These are phyloP conservation scores for Alternaria incomplexa DNA, from an alignment of 2,329 filamentous ascomycete genomes.

Conservation along the genomic window DNA sequence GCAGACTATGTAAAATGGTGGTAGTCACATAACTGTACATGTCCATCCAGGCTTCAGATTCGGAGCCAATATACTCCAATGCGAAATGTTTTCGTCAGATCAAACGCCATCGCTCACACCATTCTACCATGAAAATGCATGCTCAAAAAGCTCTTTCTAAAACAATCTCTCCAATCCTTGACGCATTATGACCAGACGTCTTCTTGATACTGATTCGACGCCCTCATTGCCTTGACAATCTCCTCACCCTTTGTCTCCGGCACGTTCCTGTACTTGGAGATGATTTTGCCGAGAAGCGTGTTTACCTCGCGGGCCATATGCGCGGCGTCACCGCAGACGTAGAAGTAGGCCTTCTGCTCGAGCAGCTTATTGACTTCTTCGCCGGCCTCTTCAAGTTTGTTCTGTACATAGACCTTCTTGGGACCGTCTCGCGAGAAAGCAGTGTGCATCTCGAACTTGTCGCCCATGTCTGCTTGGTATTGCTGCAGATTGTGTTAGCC, in stretches of 20 bases:
- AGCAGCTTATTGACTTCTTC: conserved; percentile 87
- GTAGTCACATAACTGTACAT: background rate
- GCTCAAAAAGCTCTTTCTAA: conserved; percentile 11
- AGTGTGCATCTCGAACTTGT: conserved; percentile 87
- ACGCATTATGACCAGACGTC: conserved; percentile 67
- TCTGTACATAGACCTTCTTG: conserved; percentile 96
- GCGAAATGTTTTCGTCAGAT: conserved; percentile 2
- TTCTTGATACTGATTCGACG: conserved; percentile 94
- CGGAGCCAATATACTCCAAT: background rate
- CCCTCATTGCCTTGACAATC: conserved; percentile 95
- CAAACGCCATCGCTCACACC: conserved; percentile 32
- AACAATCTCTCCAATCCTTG: background rate
- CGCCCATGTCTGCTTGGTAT: conserved; percentile 82
- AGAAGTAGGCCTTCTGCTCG: conserved; percentile 88
- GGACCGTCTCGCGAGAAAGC: conserved; percentile 90
- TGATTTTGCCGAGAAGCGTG: conserved; percentile 81
- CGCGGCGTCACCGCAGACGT: conserved; percentile 96
- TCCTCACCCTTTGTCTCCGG: conserved; percentile 90
- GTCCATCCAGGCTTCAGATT: conserved; percentile 2
- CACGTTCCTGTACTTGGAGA: conserved; percentile 81
- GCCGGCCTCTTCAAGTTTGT: conserved; percentile 82
- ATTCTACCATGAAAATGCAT: conserved; percentile 40
- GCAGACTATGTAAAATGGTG: background rate
- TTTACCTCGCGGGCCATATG: conserved; percentile 98
- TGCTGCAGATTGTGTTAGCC: conserved; percentile 60